Conservation (phyloP, 2,329 filamentous ascomycete genomes). For the Leptographium wingfieldii region DNA sequence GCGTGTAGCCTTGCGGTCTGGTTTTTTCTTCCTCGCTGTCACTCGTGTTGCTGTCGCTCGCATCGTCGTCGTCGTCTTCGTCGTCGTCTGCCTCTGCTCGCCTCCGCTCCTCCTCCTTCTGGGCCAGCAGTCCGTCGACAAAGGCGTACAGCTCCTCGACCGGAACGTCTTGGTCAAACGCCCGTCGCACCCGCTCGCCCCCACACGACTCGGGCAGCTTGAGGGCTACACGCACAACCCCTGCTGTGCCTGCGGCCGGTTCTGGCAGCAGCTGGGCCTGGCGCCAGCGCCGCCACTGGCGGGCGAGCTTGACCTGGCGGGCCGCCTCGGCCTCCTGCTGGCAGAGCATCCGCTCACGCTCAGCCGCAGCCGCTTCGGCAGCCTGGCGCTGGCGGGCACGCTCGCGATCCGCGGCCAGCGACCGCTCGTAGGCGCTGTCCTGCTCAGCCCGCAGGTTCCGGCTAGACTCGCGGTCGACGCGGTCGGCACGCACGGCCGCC, state of each 20-base stretch:
- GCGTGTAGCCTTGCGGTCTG: conserved; percentile 57
- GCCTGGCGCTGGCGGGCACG: conserved; percentile 62
- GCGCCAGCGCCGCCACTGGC: conserved; percentile 68
- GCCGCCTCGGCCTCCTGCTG: conserved; percentile 53
- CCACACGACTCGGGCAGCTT: conserved; percentile 48
- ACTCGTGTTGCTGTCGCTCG: background rate
- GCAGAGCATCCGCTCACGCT: conserved; percentile 64
- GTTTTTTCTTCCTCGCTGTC: conserved; percentile 20
- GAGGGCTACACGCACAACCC: conserved; percentile 58
- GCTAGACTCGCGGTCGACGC: conserved; percentile 69
- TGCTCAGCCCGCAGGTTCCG: conserved; percentile 75
- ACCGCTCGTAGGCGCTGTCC: conserved; percentile 87
- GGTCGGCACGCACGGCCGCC: conserved; percentile 58
- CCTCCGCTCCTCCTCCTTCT: conserved; percentile 43
- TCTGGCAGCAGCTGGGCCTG: conserved; percentile 54
- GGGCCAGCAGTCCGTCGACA: conserved; percentile 58
- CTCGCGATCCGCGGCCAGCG: conserved; percentile 76
- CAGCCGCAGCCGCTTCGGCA: conserved; percentile 42
- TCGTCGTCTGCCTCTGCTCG: conserved; percentile 6
- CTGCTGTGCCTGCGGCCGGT: conserved; percentile 43
- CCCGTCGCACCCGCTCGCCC: conserved; percentile 60
- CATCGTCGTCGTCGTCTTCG: conserved; percentile 9
- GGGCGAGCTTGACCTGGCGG: conserved; percentile 26
- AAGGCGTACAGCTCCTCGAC: conserved; percentile 92
- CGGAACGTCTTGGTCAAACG: conserved; percentile 52